Evolutionary conservation across 352 stramenopile genomes (phyloP).

Genomic region (Peronospora belbahrii): DNA sequence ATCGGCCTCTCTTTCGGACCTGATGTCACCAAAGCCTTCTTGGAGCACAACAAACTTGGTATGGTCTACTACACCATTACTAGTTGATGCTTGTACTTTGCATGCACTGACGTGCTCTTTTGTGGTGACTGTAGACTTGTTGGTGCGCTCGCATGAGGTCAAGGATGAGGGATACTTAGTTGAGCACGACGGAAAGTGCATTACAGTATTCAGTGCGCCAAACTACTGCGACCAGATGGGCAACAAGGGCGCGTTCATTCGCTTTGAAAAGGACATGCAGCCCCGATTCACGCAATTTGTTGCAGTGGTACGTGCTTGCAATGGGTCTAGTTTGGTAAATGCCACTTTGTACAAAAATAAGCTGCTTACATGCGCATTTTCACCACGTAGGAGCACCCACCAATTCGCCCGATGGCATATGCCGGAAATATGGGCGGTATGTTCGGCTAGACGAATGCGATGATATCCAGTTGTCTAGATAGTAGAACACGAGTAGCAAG

Average conservation of each 20-base stretch:
- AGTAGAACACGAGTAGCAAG: slow-evolving; percentile 17
- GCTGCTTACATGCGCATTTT: not conserved
- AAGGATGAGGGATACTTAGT: slow-evolving; percentile 99
- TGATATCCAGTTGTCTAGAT: slow-evolving; percentile 19
- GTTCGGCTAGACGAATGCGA: slow-evolving; percentile 56
- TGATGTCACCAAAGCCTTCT: slow-evolving; percentile 95
- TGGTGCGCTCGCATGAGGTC: slow-evolving; percentile 98
- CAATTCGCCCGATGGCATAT: slow-evolving; percentile 86
- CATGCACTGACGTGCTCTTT: slow-evolving; percentile 5
- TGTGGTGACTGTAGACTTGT: slow-evolving; percentile 56
- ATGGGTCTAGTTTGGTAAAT: not conserved
- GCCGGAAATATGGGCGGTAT: slow-evolving; percentile 87
- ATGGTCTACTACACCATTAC: slow-evolving; percentile 7
- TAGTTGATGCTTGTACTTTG: not conserved
- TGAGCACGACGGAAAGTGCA: slow-evolving; percentile 98
- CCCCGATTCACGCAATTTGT: slow-evolving; percentile 94
- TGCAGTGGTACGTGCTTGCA: slow-evolving; percentile 62
- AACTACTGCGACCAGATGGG: slow-evolving; percentile 99
- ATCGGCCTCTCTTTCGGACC: slow-evolving; percentile 97
- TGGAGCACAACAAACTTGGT: slow-evolving; percentile 94
- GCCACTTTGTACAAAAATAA: not conserved
- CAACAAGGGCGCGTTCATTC: slow-evolving; percentile 99
- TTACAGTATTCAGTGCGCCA: slow-evolving; percentile 98
- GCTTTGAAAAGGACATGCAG: slow-evolving; percentile 93
- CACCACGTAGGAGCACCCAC: slow-evolving; percentile 64